Evolutionary conservation across 2,329 filamentous ascomycete species (phyloP), one percentile per base, ranked within the genome.

Genomic region (Microsporum canis): DNA sequence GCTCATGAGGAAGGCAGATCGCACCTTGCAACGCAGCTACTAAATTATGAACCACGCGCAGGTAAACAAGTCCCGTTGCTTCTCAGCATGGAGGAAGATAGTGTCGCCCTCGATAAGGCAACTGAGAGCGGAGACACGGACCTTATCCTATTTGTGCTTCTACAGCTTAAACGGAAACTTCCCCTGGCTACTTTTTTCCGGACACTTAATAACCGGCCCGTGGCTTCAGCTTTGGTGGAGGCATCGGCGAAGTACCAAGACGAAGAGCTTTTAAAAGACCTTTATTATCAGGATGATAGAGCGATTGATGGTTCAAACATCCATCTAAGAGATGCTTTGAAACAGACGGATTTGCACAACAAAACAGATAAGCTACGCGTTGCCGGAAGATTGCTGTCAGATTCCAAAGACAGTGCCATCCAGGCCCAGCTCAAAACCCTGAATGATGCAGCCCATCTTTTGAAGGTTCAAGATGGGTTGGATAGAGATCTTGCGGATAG

Each of bases 251-350:
- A 82, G 58, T 84, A 89, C 58, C 88, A 95, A 68, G 91, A 95
- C 68, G 81, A 83, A 0, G 85, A 88, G 60, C 75, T 99, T 27
- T 83, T 99, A 31, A 99, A 97, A 70, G 94, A 97, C 70, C 79
- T 99, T 2, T 99, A 94, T 76, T 99, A 99, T 72, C 94, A 97
- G 75, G 94, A 97, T 68, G 94, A 99, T 71, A 85, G 92, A 3
- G 84, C 91, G 2, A 78, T 91, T 3, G 94, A 97, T 65, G 91
- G 94, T 2, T 88, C 92, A 0, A 88, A 90, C 62, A 84, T 99
- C 1, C 88, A 97, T 62, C 78, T 99, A 12, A 84, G 85, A 23
- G 92, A 99, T 74, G 89, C 91, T 0, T 78, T 99, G 5, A 77
- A 81, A 3, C 88, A 94, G 69, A 80, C 84, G 0, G 85, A 88